Conservation (phyloP, 768 basidiomycete genomes). For the Termitomyces eurrhizus region DNA sequence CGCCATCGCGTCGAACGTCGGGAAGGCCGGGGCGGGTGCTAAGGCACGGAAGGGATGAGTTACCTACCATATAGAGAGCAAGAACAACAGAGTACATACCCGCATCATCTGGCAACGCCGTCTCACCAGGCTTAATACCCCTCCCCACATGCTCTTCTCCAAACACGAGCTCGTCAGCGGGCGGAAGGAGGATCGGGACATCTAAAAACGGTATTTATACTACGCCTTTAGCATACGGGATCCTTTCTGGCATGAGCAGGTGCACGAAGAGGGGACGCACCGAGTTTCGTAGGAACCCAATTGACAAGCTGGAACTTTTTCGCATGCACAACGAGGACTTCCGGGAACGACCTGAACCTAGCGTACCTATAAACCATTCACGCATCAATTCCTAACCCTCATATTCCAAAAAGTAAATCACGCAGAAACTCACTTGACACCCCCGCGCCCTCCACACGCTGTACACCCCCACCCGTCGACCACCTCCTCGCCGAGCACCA, state of each 20-base stretch:
- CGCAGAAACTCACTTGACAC: constrained; percentile 51
- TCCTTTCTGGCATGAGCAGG: too few relatives aligned
- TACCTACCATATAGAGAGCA: too few relatives aligned
- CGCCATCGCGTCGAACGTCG: constrained; percentile 70
- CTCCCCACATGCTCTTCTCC: constrained; percentile 56
- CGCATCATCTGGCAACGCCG: constrained; percentile 57
- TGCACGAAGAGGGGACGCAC: constrained; percentile 35
- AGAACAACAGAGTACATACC: constrained; percentile 13
- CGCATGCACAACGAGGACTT: constrained; percentile 84
- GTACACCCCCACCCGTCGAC: constrained; percentile 78
- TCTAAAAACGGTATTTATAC: constrained; percentile 45
- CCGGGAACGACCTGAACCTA: constrained; percentile 83
- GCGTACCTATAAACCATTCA: constrained; percentile 38
- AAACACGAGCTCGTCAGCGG: constrained; percentile 53
- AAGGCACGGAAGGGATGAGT: not conserved
- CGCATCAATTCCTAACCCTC: not conserved
- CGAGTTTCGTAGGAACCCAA: constrained; percentile 95
- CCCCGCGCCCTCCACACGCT: constrained; percentile 65
- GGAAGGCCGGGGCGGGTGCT: constrained; percentile 33
- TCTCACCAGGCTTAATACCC: constrained; percentile 70
- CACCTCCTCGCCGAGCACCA: constrained; percentile 53
- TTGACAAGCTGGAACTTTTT: constrained; percentile 94
- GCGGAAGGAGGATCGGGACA: constrained; percentile 75
- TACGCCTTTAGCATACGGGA: not conserved
- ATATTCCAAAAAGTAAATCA: not conserved